These are phyloP conservation scores for Hypoxylon sp. DNA, from an alignment of 2,329 filamentous ascomycete species.

Conservation along the genomic window DNA sequence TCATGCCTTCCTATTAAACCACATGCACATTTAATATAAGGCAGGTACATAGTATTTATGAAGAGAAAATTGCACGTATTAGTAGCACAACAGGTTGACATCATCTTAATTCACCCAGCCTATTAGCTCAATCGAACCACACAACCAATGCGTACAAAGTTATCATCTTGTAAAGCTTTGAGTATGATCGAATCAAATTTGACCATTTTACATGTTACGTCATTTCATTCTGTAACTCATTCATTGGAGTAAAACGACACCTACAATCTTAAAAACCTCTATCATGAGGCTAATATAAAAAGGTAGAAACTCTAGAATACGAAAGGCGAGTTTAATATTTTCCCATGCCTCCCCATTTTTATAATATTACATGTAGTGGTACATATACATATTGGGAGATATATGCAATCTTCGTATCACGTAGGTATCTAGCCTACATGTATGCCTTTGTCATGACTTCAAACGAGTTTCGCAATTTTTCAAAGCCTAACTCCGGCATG, in stretches of 20 bases:
- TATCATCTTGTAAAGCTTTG: neutral
- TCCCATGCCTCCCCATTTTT: neutral
- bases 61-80: neutral
- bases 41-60: no score
- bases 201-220: neutral
- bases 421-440: neutral
- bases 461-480: neutral
- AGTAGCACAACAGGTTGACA: slow-evolving; percentile 14
- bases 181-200: neutral
- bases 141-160: neutral
- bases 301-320: neutral
- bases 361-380: neutral
- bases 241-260: neutral
- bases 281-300: neutral
- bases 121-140: neutral
- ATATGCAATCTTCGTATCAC: neutral
- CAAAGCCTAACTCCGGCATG: neutral
- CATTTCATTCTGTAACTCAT: neutral
- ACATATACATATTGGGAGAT: neutral
- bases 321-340: neutral
- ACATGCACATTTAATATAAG: no score
- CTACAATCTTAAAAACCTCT: neutral
- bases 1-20: slow-evolving; percentile 2
- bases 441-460: neutral
- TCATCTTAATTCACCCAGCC: slow-evolving; percentile 11